Base-by-base conservation (phyloP, 208 protist species). In the Crithidia fasciculata region DNA sequence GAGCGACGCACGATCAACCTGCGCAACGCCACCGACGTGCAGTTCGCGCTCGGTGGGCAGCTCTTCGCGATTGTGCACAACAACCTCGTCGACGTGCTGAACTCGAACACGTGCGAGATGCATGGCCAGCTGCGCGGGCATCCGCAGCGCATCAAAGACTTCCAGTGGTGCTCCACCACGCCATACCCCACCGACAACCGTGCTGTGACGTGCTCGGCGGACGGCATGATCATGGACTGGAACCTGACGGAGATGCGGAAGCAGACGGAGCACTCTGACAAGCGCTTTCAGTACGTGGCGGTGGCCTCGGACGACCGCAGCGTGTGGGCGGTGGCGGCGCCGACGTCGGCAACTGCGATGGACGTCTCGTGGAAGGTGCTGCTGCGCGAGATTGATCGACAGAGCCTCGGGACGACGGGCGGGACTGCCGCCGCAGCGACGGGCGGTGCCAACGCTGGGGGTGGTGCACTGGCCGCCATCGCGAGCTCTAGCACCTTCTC, bases 221-320 rank as follows among this genome's bases (percentile, higher is more conserved):
- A 99, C 74, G 98, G 98, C 67, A 91, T 98, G 65, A 90, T 99
- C 39, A 97, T 98, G 66, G 94, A 98, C 79, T 98, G 95, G 94
- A 90, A 87, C 69, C 76, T 97, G 8, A 72, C 74, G 36, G 90
- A 96, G 58, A 83, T 95, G 72, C 92, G 88, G 28, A 95, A 98
- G 72, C 85, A 88, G 53, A 79, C 80, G 63, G 96, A 99, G 69
- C 87, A 96, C 83, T 75, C 91, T 3, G 90, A 96, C 75, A 98
- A 98, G 81, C 85, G 83, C 41, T 97, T 88, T 66, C 85, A 95
- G 70, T 99, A 98, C 87, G 88, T 85, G 7, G 81, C 80, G n/a
- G 80, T 97, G 44, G 78, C 90, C 6, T 81, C 88, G 0, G 97
- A 98, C 61, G 93, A 95, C 62, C 78, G 86, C 64, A 87, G 78